Evolutionary conservation across 768 basidiomycete genomes (phyloP).

Genomic region (Auriscalpium microsporum): DNA sequence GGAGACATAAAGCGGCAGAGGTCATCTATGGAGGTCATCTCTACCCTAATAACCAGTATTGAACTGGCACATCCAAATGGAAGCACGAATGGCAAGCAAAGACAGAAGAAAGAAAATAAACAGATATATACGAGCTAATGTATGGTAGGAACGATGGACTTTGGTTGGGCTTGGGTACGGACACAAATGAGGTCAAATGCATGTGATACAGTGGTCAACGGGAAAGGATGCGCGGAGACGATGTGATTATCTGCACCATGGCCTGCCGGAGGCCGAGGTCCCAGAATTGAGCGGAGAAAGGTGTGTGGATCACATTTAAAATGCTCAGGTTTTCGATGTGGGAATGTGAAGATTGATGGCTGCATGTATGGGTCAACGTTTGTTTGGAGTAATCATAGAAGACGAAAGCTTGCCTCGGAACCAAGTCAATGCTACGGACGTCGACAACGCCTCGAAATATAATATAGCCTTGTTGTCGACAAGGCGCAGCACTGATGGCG

Average conservation of each 20-base stretch:
- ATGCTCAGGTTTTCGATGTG: conserved; percentile 62
- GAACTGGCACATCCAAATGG: not conserved
- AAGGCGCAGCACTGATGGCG: conserved; percentile 58
- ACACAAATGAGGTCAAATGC: conserved; percentile 9
- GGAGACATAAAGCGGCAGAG: too few species aligned
- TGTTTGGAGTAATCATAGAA: not conserved
- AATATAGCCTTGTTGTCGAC: conserved; percentile 90
- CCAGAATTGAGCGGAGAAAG: too few species aligned
- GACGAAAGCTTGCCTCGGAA: conserved; percentile 57
- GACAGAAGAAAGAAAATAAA: not conserved
- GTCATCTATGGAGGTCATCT: not conserved
- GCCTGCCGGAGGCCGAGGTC: too few species aligned
- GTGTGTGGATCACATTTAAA: not conserved
- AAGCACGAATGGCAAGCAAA: not conserved
- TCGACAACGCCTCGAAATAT: conserved; percentile 79
- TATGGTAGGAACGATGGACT: not conserved
- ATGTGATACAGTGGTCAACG: conserved; percentile 15
- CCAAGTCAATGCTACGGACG: conserved; percentile 83
- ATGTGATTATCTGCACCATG: too few species aligned
- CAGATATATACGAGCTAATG: not conserved
- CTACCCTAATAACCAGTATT: not conserved
- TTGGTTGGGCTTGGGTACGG: not conserved
- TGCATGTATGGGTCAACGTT: conserved; percentile 20
- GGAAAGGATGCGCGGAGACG: not conserved
- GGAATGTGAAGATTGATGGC: conserved; percentile 89